phyloP scores from a whole-genome alignment of 2,329 filamentous ascomycete species.

The Alternaria atra region DNA sequence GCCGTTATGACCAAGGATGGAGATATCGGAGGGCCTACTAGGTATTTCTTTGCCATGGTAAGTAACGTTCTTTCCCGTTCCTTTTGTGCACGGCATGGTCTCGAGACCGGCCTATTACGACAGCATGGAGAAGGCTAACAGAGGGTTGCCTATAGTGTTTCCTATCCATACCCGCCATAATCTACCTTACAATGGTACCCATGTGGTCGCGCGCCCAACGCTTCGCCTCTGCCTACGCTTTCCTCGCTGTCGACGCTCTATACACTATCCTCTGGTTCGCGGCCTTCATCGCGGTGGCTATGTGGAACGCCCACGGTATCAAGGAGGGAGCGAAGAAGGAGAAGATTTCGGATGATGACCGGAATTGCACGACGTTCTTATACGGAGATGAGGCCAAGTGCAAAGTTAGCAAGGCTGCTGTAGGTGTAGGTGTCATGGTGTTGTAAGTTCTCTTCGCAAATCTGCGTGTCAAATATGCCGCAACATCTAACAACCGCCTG shows the following conservation, averaged over 20 bases:
- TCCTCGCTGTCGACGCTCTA: constrained; percentile 64
- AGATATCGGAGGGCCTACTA: constrained; percentile 62
- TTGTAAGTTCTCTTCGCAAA: constrained; percentile 55
- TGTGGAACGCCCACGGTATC: constrained; percentile 65
- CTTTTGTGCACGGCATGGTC: background rate
- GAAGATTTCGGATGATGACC: constrained; percentile 53
- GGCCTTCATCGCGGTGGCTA: constrained; percentile 65
- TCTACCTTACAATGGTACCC: constrained; percentile 68
- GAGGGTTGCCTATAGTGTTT: constrained; percentile 60
- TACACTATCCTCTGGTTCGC: constrained; percentile 66
- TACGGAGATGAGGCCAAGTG: constrained; percentile 66
- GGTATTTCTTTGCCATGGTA: constrained; percentile 67
- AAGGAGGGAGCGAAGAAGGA: constrained; percentile 56
- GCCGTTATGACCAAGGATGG: constrained; percentile 66
- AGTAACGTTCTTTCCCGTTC: constrained; percentile 26
- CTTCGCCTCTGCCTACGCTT: constrained; percentile 69
- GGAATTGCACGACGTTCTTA: constrained; percentile 63
- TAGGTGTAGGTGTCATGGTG: constrained; percentile 65
- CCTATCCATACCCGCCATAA: constrained; percentile 64
- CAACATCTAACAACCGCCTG: constrained; percentile 4
- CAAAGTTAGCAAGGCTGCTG: constrained; percentile 63
- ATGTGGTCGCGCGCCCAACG: constrained; percentile 67
- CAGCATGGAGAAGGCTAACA: constrained; percentile 25
- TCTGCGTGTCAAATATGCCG: background rate
- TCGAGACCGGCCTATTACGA: background rate